Evolutionary conservation across 306 rosid species (phyloP).

Genomic region (Castanea crenata): DNA sequence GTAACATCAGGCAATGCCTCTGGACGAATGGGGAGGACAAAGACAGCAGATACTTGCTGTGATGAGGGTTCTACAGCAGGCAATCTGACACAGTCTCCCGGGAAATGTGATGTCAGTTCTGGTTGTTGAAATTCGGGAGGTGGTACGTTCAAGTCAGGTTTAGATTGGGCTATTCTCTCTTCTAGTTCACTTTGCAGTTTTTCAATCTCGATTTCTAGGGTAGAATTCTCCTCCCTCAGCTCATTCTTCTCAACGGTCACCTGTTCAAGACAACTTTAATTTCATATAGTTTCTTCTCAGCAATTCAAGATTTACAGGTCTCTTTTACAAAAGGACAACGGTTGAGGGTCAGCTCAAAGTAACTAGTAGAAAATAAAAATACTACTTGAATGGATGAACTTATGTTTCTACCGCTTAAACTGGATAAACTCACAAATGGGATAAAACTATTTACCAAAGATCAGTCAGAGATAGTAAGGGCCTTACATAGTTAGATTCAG

Average conservation of each 20-base stretch:
- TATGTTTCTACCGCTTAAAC: background rate
- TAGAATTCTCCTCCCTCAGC: conserved; percentile 67
- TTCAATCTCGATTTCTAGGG: conserved; percentile 64
- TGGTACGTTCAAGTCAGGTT: conserved; percentile 71
- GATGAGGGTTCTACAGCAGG: conserved; percentile 43
- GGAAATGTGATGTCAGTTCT: conserved; percentile 35
- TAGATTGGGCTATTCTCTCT: conserved; percentile 48
- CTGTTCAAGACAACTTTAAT: conserved; percentile 39
- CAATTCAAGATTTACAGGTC: background rate
- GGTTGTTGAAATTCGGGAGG: conserved; percentile 39
- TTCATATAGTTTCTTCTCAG: background rate
- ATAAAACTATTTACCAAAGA: background rate
- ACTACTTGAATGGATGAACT: background rate
- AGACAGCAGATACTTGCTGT: conserved; percentile 58
- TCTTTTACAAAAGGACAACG: background rate
- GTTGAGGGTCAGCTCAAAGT: background rate
- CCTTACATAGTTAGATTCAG: conserved; percentile 81
- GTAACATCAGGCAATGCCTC: conserved; percentile 33
- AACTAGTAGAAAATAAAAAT: background rate
- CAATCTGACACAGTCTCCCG: conserved; percentile 43
- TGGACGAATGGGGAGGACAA: conserved; percentile 56
- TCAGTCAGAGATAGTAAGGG: background rate
- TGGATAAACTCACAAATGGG: no score
- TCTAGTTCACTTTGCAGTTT: conserved; percentile 64
- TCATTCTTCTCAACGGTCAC: conserved; percentile 75